Base-by-base conservation (phyloP, 192 early-diverging fungal species). In the Phycomyces blakesleeanus region DNA sequence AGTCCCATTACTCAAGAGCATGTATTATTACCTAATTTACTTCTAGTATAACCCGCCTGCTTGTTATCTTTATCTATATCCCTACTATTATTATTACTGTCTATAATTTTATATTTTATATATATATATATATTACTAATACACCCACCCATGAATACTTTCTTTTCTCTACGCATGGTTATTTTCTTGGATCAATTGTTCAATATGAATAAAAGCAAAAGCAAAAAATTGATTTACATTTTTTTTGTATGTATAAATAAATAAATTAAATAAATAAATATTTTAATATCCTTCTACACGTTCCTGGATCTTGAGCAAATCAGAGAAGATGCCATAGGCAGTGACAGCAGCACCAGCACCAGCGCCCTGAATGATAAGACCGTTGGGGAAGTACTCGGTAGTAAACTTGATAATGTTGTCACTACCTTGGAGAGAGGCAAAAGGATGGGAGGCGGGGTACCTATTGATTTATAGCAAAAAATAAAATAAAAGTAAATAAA, bases 321-420 rank as follows among this genome's bases (percentile, higher is more conserved):
- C 96, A 16, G 89, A 86, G 72, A 93, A 95, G 70, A 99, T 95
- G 34, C 97, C 97, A 83, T 95, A 98, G 5, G 97, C 94, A 39
- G 97, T 99, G 57, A 99, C 97, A 20, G 89, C 94, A 25, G 91
- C 93, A 10, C 97, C 97, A 22, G 97, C 97, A 16, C 97, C 97
- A 57, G 92, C 85, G 52, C 66, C 66, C 51, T 96, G 95, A 56
- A 99, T 87, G 72, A 99, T 97, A 55, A 99, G 76, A 27, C 91
- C 90, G 73, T 85, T 96, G 20, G 97, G 90, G 87, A 98, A 99
- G 22, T 91, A 76, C 76, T 92, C 84, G 0, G 97, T 98, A 11
- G 91, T 94, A 72, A 98, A 96, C 11, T 92, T 90, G 74, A 99
- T 92, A 66, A 99, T 95, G 72, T 99, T 99, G 69, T 99, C 97